Evolutionary conservation across 768 basidiomycete genomes (phyloP).

Genomic region (Roridomyces roridus): DNA sequence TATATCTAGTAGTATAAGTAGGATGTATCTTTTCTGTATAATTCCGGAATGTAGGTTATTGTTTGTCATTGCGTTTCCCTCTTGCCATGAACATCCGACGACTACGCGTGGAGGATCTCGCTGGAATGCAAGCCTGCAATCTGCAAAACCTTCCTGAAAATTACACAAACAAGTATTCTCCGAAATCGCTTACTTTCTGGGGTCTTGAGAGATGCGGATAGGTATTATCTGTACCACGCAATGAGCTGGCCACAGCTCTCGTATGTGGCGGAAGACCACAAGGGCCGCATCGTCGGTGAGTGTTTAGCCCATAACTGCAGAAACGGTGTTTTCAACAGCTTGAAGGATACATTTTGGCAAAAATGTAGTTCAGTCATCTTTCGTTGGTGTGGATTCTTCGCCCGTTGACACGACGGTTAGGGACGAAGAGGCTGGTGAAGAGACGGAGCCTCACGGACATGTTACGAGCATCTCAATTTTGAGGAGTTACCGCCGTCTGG

Average conservation of each 20-base stretch:
- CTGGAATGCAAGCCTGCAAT: slow-evolving; percentile 97
- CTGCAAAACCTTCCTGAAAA: slow-evolving; percentile 95
- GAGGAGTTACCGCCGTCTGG: slow-evolving; percentile 87
- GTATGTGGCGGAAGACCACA: slow-evolving; percentile 90
- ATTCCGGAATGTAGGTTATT: too few species aligned
- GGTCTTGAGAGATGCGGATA: slow-evolving; percentile 80
- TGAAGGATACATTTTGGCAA: slow-evolving; percentile 95
- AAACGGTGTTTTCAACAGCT: too few species aligned
- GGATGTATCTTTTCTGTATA: too few species aligned
- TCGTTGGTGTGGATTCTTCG: slow-evolving; percentile 27
- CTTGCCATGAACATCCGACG: slow-evolving; percentile 51
- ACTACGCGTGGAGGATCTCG: slow-evolving; percentile 75
- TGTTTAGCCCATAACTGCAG: too few species aligned
- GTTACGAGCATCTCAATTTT: slow-evolving; percentile 97
- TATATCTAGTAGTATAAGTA: too few species aligned
- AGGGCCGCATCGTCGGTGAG: slow-evolving; percentile 91
- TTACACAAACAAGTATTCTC: too few species aligned
- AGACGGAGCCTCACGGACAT: slow-evolving; percentile 84
- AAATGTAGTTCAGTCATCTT: slow-evolving; percentile 64
- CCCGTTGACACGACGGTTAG: slow-evolving; percentile 38
- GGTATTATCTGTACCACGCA: slow-evolving; percentile 89
- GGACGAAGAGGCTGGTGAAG: slow-evolving; percentile 69
- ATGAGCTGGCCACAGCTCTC: slow-evolving; percentile 97
- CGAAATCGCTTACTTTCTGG: too few species aligned
- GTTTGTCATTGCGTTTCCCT: too few species aligned